Evolutionary conservation across 176 grass and related monocot species (phyloP).

Genomic region (Bothriochloa decipiens): DNA sequence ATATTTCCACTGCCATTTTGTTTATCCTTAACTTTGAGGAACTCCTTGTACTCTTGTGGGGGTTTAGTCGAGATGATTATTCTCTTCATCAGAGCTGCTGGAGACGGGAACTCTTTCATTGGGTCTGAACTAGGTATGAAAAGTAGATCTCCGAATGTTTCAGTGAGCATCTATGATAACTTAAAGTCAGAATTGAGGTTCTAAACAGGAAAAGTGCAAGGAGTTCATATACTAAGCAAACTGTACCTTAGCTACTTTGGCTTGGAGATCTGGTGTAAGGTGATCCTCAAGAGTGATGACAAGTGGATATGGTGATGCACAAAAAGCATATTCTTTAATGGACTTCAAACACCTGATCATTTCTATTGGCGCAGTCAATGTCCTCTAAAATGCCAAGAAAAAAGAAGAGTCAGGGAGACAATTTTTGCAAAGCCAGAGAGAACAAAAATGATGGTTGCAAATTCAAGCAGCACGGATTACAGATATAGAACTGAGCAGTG

Average conservation of each 20-base stretch:
- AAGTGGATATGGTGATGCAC: constrained; percentile 74
- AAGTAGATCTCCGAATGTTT: constrained; percentile 82
- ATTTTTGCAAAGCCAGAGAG: not conserved
- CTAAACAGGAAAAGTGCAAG: not conserved
- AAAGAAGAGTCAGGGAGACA: constrained; percentile 21
- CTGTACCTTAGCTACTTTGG: constrained; percentile 88
- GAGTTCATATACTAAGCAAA: constrained; percentile 23
- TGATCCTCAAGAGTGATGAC: constrained; percentile 97
- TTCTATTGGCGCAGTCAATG: constrained; percentile 76
- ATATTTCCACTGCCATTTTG: constrained; percentile 3
- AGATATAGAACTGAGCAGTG: not conserved
- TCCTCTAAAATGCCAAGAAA: constrained; percentile 60
- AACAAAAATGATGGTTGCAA: constrained; percentile 4
- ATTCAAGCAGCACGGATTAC: not conserved
- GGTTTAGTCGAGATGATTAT: constrained; percentile 99
- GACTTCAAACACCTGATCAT: constrained; percentile 84
- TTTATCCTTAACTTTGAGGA: constrained; percentile 61
- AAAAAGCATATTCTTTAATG: constrained; percentile 82
- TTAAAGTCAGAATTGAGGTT: constrained; percentile 36
- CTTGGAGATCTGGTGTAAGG: constrained; percentile 88
- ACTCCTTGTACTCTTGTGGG: constrained; percentile 85
- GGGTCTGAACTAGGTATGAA: constrained; percentile 61
- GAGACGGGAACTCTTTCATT: constrained; percentile 88
- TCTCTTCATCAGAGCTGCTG: constrained; percentile 68
- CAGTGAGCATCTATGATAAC: constrained; percentile 63